Evolutionary conservation across 345 rosid genomes (phyloP), one percentile per base, ranked within the genome.

Genomic region (Gossypium longicalyx): DNA sequence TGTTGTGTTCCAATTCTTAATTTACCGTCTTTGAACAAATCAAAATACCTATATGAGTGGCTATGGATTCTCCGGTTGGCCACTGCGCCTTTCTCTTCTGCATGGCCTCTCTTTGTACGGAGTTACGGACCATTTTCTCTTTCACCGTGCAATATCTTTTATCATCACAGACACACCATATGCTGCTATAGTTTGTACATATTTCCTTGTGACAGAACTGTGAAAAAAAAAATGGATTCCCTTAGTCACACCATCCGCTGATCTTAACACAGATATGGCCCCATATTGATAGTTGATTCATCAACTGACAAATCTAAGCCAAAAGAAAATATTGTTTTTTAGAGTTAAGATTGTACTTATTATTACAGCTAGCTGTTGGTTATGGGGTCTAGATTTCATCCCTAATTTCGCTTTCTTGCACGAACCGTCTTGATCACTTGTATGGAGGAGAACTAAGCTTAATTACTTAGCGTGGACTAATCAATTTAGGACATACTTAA

Each of bases 31-130:
- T 48, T 48, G 4, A 67, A 22, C 71, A 22, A 22, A 45, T 60
- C 57, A 60, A 66, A 54, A 52, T 29, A 51, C 71, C 64, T 43
- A 2, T 52, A 71, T 38, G 44, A 68, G 67, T 75, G 85, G 81
- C 78, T 16, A 23, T 71, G 44, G 68, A 74, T 77, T 74, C 79
- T 74, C 77, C 60, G 76, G 75, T 34, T 80, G 74, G 71, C 72
- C 72, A 12, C 25, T 59, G 58, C 71, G n/a, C 49, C 54, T 43
- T 57, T 58, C 54, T 12, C 25, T 12, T 52, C 49, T 48, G 52
- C 52, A 12, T 48, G 72, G 10, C 27, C 17, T 43, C 44, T 59
- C 13, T 0, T n/a, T 73, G 87, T 77, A 80, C 85, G 87, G 87
- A 73, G 13, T 12, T 11, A 12, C 80, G 57, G 69, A 74, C 45